Percentiles rank a stretch among this genome's conserved stretches.
phyloP scores from a whole-genome alignment of 768 basidiomycete species.

The Rhizopogon sp. region DNA sequence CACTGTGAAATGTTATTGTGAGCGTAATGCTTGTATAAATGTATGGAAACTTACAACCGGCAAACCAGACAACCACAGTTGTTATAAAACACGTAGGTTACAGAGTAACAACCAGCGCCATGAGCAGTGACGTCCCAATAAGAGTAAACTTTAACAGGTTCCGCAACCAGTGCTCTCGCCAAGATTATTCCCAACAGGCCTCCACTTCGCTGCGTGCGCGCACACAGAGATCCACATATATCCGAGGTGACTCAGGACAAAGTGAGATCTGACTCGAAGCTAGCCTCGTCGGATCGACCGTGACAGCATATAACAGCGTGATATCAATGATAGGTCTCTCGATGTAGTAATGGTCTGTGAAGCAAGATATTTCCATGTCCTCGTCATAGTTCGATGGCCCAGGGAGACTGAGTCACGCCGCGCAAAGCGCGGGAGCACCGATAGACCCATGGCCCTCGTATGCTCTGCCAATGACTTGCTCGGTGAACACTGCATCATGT shows the following conservation, averaged over 20 bases:
- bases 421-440: conserved; percentile 9
- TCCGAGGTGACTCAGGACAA: background rate
- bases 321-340: background rate
- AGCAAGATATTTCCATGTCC: background rate
- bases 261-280: background rate
- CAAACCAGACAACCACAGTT: background rate
- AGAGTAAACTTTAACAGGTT: background rate
- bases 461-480: conserved; percentile 1
- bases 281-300: background rate
- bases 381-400: background rate
- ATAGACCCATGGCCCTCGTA: conserved; percentile 5
- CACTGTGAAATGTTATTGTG: background rate
- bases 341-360: background rate
- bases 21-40: background rate
- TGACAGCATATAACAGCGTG: background rate
- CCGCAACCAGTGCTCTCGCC: background rate
- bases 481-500: background rate
- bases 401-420: background rate
- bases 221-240: background rate
- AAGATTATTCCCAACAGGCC: background rate
- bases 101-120: background rate
- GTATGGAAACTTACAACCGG: background rate
- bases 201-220: conserved; percentile 2
- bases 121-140: background rate
- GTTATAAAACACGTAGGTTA: background rate